Evolutionary conservation across 108 stramenopile genomes (phyloP), one percentile per base, ranked within the genome.

Genomic region (Skeletonema costatum): DNA sequence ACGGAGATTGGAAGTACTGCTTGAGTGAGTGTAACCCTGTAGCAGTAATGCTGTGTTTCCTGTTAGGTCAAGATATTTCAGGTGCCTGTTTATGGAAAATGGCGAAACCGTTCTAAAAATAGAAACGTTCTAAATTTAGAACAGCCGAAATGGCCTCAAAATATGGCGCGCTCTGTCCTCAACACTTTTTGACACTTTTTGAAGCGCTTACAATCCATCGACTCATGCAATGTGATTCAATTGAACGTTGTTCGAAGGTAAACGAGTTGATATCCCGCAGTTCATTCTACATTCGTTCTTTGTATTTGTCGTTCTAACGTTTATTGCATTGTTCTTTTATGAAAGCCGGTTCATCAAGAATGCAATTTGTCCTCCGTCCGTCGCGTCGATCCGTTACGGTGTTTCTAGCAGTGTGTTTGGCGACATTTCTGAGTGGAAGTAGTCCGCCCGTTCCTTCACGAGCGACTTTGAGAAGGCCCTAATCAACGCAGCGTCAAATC

Each of bases 371-470:
- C 44, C 44, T 46, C 14, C 44, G 44, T 46, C 44, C 25, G 25
- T 25, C 25, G 25, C 25, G 25, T 25, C 25, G 44, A 46, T 46
- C 44, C 44, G 44, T 46, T 46, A 3, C 44, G 14, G 44, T 46
- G 44, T 11, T 46, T 3, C 2, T 2, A 10, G 44, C 11, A 8
- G 44, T 16, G 14, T 46, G 7, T 46, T 46, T 46, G 10, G 4
- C 44, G 7, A 46, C 14, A 46, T 25, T 25, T 25, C 35, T 36
- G 35, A 76, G 38, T 71, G 73, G 73, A 25, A 25, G 25, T 25
- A 0, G 25, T 25, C 25, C 25, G 25, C 25, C 25, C 25, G 25
- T 25, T 25, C 25, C 25, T 25, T 25, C 25, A 25, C 25, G 25
- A 25, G 25, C 25, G 25, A 25, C 25, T 25, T 25, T 25, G 25